Conservation (phyloP, 2,329 filamentous ascomycete species). For the Aspergillus cejpii region DNA sequence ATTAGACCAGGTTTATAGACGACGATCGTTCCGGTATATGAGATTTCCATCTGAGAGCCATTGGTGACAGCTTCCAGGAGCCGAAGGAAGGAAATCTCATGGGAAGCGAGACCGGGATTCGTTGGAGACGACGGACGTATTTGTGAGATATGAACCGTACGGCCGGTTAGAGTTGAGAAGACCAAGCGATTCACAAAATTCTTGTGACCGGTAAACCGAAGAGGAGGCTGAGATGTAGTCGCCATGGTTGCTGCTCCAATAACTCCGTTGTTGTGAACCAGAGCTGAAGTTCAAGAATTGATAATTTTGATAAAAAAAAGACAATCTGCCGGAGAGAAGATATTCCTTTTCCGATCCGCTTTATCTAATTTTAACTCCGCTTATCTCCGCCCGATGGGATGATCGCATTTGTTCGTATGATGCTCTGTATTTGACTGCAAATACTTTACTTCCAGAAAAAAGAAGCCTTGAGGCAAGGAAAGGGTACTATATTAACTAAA, state of each 20-base stretch:
- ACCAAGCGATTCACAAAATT: slow-evolving; percentile 77
- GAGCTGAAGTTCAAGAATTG: slow-evolving; percentile 6
- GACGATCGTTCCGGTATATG: slow-evolving; percentile 88
- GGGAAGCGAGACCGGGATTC: slow-evolving; percentile 78
- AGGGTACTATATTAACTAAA: neutral
- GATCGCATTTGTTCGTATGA: slow-evolving; percentile 6
- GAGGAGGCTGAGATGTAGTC: slow-evolving; percentile 43
- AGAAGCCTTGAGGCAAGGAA: neutral
- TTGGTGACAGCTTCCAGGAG: slow-evolving; percentile 93
- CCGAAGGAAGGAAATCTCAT: slow-evolving; percentile 92
- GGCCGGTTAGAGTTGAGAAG: slow-evolving; percentile 83
- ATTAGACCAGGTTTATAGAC: slow-evolving; percentile 90
- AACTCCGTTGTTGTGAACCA: slow-evolving; percentile 6
- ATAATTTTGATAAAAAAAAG: slow-evolving; percentile 14
- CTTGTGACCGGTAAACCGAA: slow-evolving; percentile 78
- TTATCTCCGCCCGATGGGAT: slow-evolving; percentile 4
- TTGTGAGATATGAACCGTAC: slow-evolving; percentile 83
- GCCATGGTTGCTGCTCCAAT: slow-evolving; percentile 23
- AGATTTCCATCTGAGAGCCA: slow-evolving; percentile 89
- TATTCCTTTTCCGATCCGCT: slow-evolving; percentile 26
- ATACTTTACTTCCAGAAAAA: neutral
- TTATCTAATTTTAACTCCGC: slow-evolving; percentile 26
- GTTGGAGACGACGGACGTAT: slow-evolving; percentile 83
- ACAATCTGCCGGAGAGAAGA: slow-evolving; percentile 28
- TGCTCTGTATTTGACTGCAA: neutral